These are phyloP conservation scores for Corchorus capsularis DNA, from an alignment of 345 rosid species.

Conservation along the genomic window DNA sequence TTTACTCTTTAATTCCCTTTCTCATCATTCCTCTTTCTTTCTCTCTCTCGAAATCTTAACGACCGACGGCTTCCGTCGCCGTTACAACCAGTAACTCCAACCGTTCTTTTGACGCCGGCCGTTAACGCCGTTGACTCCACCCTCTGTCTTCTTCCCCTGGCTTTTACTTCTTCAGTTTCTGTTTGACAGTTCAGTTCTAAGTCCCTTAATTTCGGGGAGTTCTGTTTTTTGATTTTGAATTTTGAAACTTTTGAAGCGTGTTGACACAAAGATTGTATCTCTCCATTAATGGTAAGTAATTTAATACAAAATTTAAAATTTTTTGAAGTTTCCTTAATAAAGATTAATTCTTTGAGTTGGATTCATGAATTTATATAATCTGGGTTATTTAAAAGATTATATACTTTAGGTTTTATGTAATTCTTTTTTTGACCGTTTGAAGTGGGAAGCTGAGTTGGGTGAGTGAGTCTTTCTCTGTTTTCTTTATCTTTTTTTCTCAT, in stretches of 20 bases:
- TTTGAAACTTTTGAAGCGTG: constrained; percentile 19
- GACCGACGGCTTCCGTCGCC: constrained; percentile 18
- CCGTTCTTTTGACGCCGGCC: constrained; percentile 31
- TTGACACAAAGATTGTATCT: constrained; percentile 10
- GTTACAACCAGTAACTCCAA: not conserved
- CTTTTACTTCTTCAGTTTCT: constrained; percentile 15
- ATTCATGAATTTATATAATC: not conserved
- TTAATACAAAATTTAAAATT: constrained; percentile 26
- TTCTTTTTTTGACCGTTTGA: constrained; percentile 35
- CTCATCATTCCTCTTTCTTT: constrained; percentile 15
- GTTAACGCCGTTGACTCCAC: constrained; percentile 37
- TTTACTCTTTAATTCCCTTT: not conserved
- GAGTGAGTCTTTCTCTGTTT: constrained; percentile 15
- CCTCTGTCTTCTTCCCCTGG: not conserved
- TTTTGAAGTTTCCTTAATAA: not conserved
- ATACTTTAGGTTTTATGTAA: not conserved
- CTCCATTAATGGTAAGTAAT: constrained; percentile 43
- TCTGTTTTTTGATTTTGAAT: constrained; percentile 27
- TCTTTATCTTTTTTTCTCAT: not conserved
- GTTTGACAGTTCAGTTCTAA: not conserved
- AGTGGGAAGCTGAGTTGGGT: constrained; percentile 13
- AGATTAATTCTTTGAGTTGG: not conserved
- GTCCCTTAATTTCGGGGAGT: constrained; percentile 29
- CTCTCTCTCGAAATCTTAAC: not conserved
- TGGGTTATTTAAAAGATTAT: constrained; percentile 16